Conservation (phyloP, 2,329 filamentous ascomycete species). For the Grosmannia serpens region DNA sequence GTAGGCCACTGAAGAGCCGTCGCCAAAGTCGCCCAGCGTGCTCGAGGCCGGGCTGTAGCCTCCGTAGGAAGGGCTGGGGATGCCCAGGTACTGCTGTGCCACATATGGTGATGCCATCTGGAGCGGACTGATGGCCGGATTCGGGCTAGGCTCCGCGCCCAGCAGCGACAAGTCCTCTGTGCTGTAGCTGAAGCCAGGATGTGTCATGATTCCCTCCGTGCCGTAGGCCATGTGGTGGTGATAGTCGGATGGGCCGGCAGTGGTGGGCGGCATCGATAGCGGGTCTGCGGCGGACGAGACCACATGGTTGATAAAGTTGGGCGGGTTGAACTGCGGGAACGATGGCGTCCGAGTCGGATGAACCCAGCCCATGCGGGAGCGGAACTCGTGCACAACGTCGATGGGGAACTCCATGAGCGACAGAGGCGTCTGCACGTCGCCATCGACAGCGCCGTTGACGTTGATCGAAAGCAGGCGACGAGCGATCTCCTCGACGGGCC, state of each 20-base stretch:
- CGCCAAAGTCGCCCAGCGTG: slow-evolving; percentile 32
- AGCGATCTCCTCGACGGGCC: slow-evolving; percentile 78
- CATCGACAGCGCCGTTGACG: slow-evolving; percentile 42
- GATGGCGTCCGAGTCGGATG: slow-evolving; percentile 47
- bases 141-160: slow-evolving; percentile 30
- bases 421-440: slow-evolving; percentile 49
- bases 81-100: slow-evolving; percentile 46
- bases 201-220: slow-evolving; percentile 19
- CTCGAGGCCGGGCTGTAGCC: slow-evolving; percentile 53
- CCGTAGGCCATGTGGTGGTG: slow-evolving; percentile 32
- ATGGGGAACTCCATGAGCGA: slow-evolving; percentile 63
- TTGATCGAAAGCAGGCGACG: slow-evolving; percentile 61
- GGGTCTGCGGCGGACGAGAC: slow-evolving; percentile 17
- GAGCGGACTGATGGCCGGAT: slow-evolving; percentile 40
- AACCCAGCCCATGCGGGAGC: slow-evolving; percentile 55
- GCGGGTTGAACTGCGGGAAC: slow-evolving; percentile 48
- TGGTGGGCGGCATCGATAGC: slow-evolving; percentile 27
- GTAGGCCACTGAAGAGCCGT: slow-evolving; percentile 41
- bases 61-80: slow-evolving; percentile 50
- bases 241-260: slow-evolving; percentile 26
- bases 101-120: slow-evolving; percentile 44
- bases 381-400: slow-evolving; percentile 57
- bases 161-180: slow-evolving; percentile 49
- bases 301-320: slow-evolving; percentile 38
- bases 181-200: slow-evolving; percentile 52